phyloP scores from a whole-genome alignment of 2,329 filamentous ascomycete genomes.

The Trichoderma brevicompactum region DNA sequence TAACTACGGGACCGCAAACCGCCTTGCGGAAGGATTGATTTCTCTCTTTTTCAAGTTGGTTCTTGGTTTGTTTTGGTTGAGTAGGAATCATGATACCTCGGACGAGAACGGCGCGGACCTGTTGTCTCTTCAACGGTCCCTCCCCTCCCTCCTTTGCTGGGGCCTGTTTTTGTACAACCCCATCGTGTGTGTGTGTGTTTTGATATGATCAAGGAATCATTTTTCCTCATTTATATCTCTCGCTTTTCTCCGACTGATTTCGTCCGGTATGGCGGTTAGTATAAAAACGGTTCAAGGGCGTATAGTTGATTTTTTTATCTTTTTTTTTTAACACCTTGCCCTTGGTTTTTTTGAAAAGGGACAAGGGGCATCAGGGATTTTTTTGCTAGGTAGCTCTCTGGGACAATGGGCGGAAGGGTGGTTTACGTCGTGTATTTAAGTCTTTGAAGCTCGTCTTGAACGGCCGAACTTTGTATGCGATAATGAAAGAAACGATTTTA shows the following conservation, averaged over 20 bases:
- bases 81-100: constrained; percentile 23
- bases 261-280: constrained; percentile 22
- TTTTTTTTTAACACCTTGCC: not conserved
- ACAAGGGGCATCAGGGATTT: constrained; percentile 13
- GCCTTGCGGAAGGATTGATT: constrained; percentile 1
- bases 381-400: not conserved
- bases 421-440: constrained; percentile 25
- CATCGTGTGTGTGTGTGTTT: not conserved
- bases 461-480: constrained; percentile 22
- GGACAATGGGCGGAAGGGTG: constrained; percentile 9
- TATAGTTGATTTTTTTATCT: constrained; percentile 1
- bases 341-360: not conserved
- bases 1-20: constrained; percentile 2
- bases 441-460: constrained; percentile 20
- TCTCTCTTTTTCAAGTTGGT: constrained; percentile 28
- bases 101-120: not conserved
- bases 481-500: constrained; percentile 30
- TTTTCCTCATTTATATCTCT: constrained; percentile 5
- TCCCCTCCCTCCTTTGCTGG: not conserved
- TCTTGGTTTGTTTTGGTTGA: constrained; percentile 23
- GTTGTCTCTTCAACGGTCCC: too few species aligned
- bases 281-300: constrained; percentile 26
- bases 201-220: not conserved
- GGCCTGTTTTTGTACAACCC: not conserved
- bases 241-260: constrained; percentile 13